A percentile compares a stretch with the other conserved stretches of the same genome.
Evolutionary conservation across 2,329 filamentous ascomycete genomes (phyloP).

Genomic region (Helminthosporium solani): DNA sequence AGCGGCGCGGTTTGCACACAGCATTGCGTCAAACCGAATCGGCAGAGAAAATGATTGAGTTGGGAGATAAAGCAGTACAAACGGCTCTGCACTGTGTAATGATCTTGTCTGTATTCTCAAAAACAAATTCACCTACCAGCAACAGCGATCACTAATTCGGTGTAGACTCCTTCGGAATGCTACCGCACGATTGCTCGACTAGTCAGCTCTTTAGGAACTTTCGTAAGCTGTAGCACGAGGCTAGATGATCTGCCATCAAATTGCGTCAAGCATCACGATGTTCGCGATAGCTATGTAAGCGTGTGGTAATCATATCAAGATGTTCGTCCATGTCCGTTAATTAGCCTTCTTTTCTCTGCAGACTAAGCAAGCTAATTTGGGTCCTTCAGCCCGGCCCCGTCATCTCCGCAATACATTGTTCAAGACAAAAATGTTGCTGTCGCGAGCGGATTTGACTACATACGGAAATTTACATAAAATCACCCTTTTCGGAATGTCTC

Average conservation of each 20-base stretch:
- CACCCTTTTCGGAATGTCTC: constrained; percentile 10
- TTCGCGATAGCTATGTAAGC: constrained; percentile 15
- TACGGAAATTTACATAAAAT: constrained; percentile 1
- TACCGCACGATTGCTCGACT: background rate
- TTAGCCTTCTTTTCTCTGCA: constrained; percentile 17
- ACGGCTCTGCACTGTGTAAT: background rate
- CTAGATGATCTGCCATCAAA: background rate
- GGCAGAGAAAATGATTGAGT: no score
- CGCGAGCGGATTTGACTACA: constrained; percentile 1
- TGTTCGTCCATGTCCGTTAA: constrained; percentile 19
- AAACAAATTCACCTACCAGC: background rate
- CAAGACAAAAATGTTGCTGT: background rate
- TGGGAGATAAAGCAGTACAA: background rate
- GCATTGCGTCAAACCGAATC: background rate
- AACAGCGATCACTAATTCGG: constrained; percentile 8
- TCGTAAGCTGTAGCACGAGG: background rate
- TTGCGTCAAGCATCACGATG: no score
- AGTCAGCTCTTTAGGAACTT: background rate
- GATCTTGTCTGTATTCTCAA: background rate
- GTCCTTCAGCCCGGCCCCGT: constrained; percentile 2
- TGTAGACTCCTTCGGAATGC: constrained; percentile 6
- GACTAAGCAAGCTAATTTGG: constrained; percentile 23
- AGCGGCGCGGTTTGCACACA: constrained; percentile 13
- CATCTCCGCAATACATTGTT: background rate
- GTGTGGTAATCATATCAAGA: constrained; percentile 24